phyloP scores from a whole-genome alignment of 345 rosid genomes.

The Aethionema arabicum region DNA sequence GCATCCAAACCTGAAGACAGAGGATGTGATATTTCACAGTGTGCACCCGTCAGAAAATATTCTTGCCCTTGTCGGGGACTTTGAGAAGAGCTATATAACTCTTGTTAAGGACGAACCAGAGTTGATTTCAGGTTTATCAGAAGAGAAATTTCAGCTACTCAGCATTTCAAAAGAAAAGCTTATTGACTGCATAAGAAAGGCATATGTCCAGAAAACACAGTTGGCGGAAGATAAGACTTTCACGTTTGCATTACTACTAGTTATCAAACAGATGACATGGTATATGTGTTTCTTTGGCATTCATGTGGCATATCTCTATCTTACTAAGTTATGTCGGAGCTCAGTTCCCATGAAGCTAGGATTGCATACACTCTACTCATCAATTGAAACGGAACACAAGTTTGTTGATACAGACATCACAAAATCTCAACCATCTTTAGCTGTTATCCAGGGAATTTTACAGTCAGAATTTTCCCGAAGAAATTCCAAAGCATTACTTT shows the following conservation, averaged over 20 bases:
- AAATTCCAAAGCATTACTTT: slow-evolving; percentile 44
- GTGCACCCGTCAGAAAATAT: slow-evolving; percentile 48
- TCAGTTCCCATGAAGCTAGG: slow-evolving; percentile 44
- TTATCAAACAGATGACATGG: slow-evolving; percentile 63
- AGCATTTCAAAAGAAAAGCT: slow-evolving; percentile 53
- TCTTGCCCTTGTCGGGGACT: slow-evolving; percentile 39
- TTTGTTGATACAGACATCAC: slow-evolving; percentile 40
- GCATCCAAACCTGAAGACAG: slow-evolving; percentile 34
- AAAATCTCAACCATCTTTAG: slow-evolving; percentile 51
- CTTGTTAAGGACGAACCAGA: slow-evolving; percentile 51
- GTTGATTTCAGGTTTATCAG: slow-evolving; percentile 37
- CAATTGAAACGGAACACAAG: slow-evolving; percentile 38
- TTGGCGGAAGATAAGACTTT: slow-evolving; percentile 37
- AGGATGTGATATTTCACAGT: slow-evolving; percentile 42
- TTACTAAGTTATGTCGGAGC: slow-evolving; percentile 48
- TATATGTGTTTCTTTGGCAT: slow-evolving; percentile 61
- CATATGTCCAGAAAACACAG: slow-evolving; percentile 32
- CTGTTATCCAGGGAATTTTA: slow-evolving; percentile 48
- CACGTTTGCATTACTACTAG: slow-evolving; percentile 49
- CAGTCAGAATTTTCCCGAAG: slow-evolving; percentile 36
- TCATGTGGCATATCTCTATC: slow-evolving; percentile 45
- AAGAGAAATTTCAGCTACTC: slow-evolving; percentile 43
- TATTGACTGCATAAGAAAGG: slow-evolving; percentile 47
- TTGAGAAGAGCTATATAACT: slow-evolving; percentile 52
- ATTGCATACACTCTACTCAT: slow-evolving; percentile 44